These are phyloP conservation scores for Spirogloea muscicola DNA, from an alignment of 139 green algal species.

Conservation along the genomic window DNA sequence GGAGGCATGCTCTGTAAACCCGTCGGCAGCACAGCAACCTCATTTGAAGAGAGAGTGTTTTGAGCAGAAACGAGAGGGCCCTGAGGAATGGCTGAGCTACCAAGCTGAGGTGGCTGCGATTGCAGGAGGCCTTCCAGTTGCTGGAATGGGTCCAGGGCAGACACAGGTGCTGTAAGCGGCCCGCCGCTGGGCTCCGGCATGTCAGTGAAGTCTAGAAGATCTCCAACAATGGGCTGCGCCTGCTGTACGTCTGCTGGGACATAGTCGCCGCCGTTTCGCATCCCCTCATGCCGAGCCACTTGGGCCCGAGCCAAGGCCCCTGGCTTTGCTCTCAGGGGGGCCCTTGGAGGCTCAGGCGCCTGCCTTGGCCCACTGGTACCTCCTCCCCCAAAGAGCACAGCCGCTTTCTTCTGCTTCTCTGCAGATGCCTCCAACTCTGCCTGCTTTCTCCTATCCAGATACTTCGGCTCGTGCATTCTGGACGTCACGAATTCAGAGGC, in stretches of 20 bases:
- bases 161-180: not conserved
- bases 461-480: not conserved
- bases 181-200: too few relatives aligned
- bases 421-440: constrained; percentile 23
- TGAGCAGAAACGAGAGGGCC: not conserved
- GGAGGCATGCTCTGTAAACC: too few relatives aligned
- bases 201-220: constrained; percentile 36
- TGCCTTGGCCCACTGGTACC: not conserved
- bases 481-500: not conserved
- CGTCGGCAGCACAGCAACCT: not conserved
- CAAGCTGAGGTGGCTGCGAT: not conserved
- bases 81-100: not conserved
- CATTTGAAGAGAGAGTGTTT: constrained; percentile 1
- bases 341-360: not conserved
- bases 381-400: constrained; percentile 36
- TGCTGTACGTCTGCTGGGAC: too few relatives aligned
- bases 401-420: constrained; percentile 45
- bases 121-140: constrained; percentile 41
- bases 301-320: constrained; percentile 16
- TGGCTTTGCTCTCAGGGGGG: constrained; percentile 1
- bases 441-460: constrained; percentile 22
- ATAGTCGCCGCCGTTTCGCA: too few relatives aligned
- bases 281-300: too few relatives aligned
- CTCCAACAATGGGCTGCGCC: not conserved
- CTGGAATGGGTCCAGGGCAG: constrained; percentile 39